Conservation (phyloP, 208 protist genomes). For the Trypanosoma congolense region DNA sequence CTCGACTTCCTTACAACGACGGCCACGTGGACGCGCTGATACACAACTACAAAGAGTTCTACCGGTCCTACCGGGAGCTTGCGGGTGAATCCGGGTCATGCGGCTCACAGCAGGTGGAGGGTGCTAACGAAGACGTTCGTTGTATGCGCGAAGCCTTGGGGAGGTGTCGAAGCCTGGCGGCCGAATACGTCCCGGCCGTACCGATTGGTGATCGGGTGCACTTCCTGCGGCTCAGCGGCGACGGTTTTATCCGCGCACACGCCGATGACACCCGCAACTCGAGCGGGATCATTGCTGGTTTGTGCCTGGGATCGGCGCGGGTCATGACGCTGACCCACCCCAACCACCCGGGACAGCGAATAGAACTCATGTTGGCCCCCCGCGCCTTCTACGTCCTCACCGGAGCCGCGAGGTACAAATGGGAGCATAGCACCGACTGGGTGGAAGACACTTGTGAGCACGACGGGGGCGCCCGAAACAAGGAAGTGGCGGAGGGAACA, state of each 20-base stretch:
- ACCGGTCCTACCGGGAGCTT: constrained; percentile 63
- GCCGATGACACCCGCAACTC: constrained; percentile 82
- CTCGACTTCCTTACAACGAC: constrained; percentile 63
- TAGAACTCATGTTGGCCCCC: constrained; percentile 76
- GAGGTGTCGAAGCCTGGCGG: constrained; percentile 34
- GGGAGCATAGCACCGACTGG: constrained; percentile 84
- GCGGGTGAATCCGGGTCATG: constrained; percentile 16
- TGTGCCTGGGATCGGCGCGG: constrained; percentile 56
- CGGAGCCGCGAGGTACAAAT: constrained; percentile 73
- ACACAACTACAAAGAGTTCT: constrained; percentile 87
- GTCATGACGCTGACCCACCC: constrained; percentile 84
- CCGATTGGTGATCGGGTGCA: constrained; percentile 82
- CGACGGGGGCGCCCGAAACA: constrained; percentile 50
- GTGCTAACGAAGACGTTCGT: not conserved
- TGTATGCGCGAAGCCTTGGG: constrained; percentile 36
- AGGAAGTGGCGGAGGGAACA: constrained; percentile 46
- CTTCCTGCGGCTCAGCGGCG: constrained; percentile 67
- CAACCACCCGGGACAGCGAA: constrained; percentile 46
- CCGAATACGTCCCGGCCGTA: constrained; percentile 50
- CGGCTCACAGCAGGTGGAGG: too few species aligned
- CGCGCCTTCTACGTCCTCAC: constrained; percentile 69
- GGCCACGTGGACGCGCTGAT: constrained; percentile 77
- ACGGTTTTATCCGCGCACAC: constrained; percentile 79
- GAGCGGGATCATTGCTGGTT: constrained; percentile 68
- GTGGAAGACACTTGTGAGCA: constrained; percentile 70